Evolutionary conservation across 768 basidiomycete species (phyloP).

Genomic region (Strobilomyces echinocephalus): DNA sequence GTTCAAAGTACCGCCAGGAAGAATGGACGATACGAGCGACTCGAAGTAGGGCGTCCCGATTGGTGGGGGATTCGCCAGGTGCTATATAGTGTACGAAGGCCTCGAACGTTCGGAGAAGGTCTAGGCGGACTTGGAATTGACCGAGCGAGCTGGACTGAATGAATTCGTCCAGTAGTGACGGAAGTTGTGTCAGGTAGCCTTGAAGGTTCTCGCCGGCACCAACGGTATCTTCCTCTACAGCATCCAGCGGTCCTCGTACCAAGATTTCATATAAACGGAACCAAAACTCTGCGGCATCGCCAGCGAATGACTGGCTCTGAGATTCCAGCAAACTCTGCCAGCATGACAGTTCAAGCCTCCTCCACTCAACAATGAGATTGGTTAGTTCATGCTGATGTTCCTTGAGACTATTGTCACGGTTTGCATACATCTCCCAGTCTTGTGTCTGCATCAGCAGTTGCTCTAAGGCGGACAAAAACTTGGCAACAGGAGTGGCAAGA

Average conservation of each 20-base stretch:
- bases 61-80: slow-evolving; percentile 25
- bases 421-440: slow-evolving; percentile 97
- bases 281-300: slow-evolving; percentile 71
- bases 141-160: slow-evolving; percentile 74
- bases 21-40: slow-evolving; percentile 57
- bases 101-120: slow-evolving; percentile 66
- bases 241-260: slow-evolving; percentile 56
- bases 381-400: slow-evolving; percentile 61
- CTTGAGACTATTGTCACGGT: slow-evolving; percentile 79
- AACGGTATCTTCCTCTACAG: slow-evolving; percentile 36
- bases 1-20: slow-evolving; percentile 57
- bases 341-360: slow-evolving; percentile 80
- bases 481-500: slow-evolving; percentile 71
- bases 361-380: slow-evolving; percentile 80
- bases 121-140: slow-evolving; percentile 67
- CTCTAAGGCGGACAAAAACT: slow-evolving; percentile 77
- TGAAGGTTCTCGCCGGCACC: slow-evolving; percentile 34
- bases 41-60: slow-evolving; percentile 38
- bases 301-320: slow-evolving; percentile 48
- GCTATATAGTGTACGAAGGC: slow-evolving; percentile 40
- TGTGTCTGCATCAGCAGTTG: slow-evolving; percentile 81
- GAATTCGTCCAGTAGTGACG: slow-evolving; percentile 80
- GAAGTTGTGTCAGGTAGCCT: slow-evolving; percentile 57
- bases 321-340: slow-evolving; percentile 80
- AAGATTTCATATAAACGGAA: slow-evolving; percentile 82